A percentile compares a stretch with the other conserved stretches of the same genome.
These are phyloP conservation scores for Globisporangium carolinianum DNA, from an alignment of 352 stramenopile genomes.

Conservation along the genomic window DNA sequence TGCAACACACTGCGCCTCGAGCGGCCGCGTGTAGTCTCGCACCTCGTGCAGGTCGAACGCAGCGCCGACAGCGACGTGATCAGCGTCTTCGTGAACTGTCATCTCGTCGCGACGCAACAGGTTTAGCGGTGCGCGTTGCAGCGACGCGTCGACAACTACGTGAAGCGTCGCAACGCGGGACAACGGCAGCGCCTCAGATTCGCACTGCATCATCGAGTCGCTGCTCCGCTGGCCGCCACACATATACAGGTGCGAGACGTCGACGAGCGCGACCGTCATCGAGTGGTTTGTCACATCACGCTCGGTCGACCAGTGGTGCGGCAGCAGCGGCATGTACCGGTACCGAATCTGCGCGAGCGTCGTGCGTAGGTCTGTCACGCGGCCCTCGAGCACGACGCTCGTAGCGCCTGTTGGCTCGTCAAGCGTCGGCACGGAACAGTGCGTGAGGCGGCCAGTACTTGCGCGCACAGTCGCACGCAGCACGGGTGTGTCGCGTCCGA, in stretches of 20 bases:
- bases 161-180: constrained; percentile 4
- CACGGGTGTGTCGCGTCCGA: neutral
- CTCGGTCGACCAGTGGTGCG: neutral
- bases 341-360: constrained; percentile 7
- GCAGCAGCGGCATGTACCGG: neutral
- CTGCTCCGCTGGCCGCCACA: neutral
- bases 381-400: constrained; percentile 5
- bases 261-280: constrained; percentile 7
- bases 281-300: neutral
- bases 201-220: neutral
- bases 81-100: constrained; percentile 7
- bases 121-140: neutral
- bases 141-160: constrained; percentile 4
- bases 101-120: constrained; percentile 2
- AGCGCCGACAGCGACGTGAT: constrained; percentile 1
- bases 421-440: constrained; percentile 1
- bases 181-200: too few species aligned
- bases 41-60: constrained; percentile 7
- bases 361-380: constrained; percentile 2
- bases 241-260: constrained; percentile 3
- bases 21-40: neutral
- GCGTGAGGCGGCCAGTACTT: constrained; percentile 4
- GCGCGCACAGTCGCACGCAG: constrained; percentile 2
- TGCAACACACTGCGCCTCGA: constrained; percentile 2
- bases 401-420: neutral